Conservation (phyloP, 2,329 filamentous ascomycete genomes). For the Monilinia aucupariae region DNA sequence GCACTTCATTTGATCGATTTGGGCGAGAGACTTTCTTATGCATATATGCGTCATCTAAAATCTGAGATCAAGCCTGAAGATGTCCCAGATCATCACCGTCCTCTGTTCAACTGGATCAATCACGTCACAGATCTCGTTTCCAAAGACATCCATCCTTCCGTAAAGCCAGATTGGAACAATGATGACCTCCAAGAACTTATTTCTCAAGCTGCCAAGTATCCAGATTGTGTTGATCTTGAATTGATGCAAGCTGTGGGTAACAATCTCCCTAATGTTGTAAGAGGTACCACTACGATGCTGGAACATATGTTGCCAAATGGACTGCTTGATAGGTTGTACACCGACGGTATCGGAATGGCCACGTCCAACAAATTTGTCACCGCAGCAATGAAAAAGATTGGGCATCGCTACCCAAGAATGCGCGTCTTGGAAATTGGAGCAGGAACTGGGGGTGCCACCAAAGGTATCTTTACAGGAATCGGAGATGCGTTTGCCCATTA, state of each 20-base stretch:
- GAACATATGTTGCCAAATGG: conserved; percentile 25
- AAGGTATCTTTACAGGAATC: conserved; percentile 4
- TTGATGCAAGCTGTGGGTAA: conserved; percentile 23
- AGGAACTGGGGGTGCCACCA: conserved; percentile 6
- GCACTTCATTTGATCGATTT: conserved; percentile 18
- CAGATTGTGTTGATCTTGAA: conserved; percentile 19
- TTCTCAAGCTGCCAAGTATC: conserved; percentile 6
- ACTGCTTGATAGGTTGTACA: conserved; percentile 25
- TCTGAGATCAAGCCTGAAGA: conserved; percentile 8
- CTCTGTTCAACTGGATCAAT: conserved; percentile 15
- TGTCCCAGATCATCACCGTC: conserved; percentile 9
- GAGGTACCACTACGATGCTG: conserved; percentile 23
- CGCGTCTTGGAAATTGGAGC: conserved; percentile 16
- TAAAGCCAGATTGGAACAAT: conserved; percentile 22
- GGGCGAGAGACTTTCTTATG: conserved; percentile 17
- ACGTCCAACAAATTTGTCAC: conserved; percentile 5
- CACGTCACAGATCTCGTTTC: conserved; percentile 19
- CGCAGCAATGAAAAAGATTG: conserved; percentile 17
- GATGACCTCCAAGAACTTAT: conserved; percentile 15
- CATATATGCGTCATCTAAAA: conserved; percentile 7
- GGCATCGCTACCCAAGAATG: conserved; percentile 33
- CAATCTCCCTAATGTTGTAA: conserved; percentile 22
- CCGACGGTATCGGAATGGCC: conserved; percentile 20
- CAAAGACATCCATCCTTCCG: conserved; percentile 18
- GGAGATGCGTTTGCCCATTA: conserved; percentile 20